Base-by-base conservation (phyloP, 345 rosid species). In the Heritiera littoralis region DNA sequence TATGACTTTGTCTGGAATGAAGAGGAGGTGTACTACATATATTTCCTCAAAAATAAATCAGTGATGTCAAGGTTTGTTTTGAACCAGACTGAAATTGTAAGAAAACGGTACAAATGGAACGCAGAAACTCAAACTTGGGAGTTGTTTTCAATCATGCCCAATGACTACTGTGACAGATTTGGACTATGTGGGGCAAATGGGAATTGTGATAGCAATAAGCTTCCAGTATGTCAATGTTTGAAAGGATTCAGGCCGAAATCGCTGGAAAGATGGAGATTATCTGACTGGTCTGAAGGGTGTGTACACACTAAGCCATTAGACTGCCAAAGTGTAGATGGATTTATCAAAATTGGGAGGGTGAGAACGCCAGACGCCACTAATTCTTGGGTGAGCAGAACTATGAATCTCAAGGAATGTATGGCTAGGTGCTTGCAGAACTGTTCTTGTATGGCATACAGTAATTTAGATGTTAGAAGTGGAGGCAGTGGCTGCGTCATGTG, bases 231-330 rank as follows among this genome's bases (percentile, higher is more conserved):
- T 45, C 15, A 69, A 8, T 89, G 90, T 54, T 20, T 82, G 75
- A 76, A 66, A 13, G 87, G 87, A 6, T 89, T 89, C 40, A 18
- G 28, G 6, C 90, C 91, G 0, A 82, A 55, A 40, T 79, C 66
- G 72, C 56, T 1, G 15, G 60, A 12, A 14, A 81, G 76, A 0
- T 89, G 90, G 88, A 54, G 54, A 17, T 20, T 81, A 6, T 68
- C 83, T 43, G 87, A 84, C 66, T 87, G 90, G 80, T 82, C 87
- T 35, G 72, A 48, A 7, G 91, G 90, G 40, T 87, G 91, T 68
- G 64, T 83, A 0, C 74, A 85, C 48, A 78, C 66, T 48, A 84
- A 78, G 5, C 18, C 70, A 11, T 66, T 87, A 43, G 68, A 69
- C 0, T 89, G 91, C 54, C 7, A 1, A 9, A 76, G 43, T 43